Evolutionary conservation across 2,329 filamentous ascomycete species (phyloP).

Genomic region (Cercospora citrullina): DNA sequence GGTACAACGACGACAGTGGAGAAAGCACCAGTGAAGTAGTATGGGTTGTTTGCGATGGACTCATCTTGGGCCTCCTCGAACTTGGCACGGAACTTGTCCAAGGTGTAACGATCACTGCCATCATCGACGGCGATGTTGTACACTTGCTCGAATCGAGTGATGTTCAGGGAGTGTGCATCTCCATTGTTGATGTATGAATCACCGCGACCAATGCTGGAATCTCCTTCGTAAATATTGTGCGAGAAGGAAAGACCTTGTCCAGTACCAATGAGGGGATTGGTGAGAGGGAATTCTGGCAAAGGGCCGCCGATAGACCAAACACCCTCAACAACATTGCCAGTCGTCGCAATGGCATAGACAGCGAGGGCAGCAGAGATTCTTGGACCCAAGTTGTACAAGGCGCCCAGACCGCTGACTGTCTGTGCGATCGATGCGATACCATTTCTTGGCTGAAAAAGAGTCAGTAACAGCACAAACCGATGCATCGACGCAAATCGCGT

Average conservation of each 20-base stretch:
- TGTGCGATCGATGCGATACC: conserved; percentile 37
- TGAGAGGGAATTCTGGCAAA: conserved; percentile 20
- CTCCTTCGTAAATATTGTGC: conserved; percentile 41
- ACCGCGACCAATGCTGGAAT: conserved; percentile 31
- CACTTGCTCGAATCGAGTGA: conserved; percentile 30
- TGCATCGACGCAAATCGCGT: too few relatives aligned
- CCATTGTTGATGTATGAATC: conserved; percentile 33
- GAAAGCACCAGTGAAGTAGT: conserved; percentile 38
- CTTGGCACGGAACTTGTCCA: conserved; percentile 29
- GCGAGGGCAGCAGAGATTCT: conserved; percentile 36
- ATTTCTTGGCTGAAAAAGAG: conserved; percentile 23
- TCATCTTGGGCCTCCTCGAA: conserved; percentile 27
- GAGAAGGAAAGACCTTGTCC: conserved; percentile 31
- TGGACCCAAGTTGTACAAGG: conserved; percentile 22
- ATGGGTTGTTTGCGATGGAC: conserved; percentile 37
- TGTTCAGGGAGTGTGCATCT: conserved; percentile 33
- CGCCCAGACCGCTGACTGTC: conserved; percentile 31
- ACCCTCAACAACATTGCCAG: conserved; percentile 31
- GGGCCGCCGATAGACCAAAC: conserved; percentile 39
- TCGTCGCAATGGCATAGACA: conserved; percentile 37
- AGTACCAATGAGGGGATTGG: conserved; percentile 24
- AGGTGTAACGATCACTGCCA: conserved; percentile 26
- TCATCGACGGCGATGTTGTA: conserved; percentile 30
- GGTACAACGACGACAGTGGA: conserved; percentile 32
- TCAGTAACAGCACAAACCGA: background rate